These are phyloP conservation scores for Pythium utonaiense DNA, from an alignment of 352 stramenopile species.

Conservation along the genomic window DNA sequence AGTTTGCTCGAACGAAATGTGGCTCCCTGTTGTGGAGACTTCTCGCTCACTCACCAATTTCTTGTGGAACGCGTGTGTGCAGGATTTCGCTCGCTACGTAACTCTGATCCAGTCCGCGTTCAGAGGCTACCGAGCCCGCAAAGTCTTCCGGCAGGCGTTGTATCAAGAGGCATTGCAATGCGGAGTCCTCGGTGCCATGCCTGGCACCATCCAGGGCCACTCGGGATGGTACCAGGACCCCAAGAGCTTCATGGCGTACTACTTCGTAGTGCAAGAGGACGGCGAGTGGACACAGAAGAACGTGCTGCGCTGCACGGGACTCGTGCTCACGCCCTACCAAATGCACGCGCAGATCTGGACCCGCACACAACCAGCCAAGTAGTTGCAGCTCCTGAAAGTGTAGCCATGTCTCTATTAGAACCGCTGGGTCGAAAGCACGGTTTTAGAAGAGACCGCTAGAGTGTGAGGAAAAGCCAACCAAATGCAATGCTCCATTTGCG, in stretches of 20 bases:
- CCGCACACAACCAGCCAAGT: too few relatives aligned
- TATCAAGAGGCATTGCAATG: slow-evolving; percentile 64
- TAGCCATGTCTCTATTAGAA: slow-evolving; percentile 24
- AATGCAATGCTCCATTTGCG: too few relatives aligned
- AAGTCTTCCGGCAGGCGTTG: slow-evolving; percentile 51
- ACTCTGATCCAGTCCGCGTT: slow-evolving; percentile 54
- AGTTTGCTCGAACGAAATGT: not conserved
- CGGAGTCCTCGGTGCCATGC: slow-evolving; percentile 70
- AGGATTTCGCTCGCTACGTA: slow-evolving; percentile 18
- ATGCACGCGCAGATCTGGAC: slow-evolving; percentile 56
- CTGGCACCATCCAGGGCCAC: slow-evolving; percentile 52
- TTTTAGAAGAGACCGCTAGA: slow-evolving; percentile 9
- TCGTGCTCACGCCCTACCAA: slow-evolving; percentile 64
- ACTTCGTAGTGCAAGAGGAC: slow-evolving; percentile 52
- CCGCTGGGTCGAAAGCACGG: not conserved
- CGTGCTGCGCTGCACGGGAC: slow-evolving; percentile 44
- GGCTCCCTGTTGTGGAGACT: too few relatives aligned
- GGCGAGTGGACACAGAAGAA: slow-evolving; percentile 67
- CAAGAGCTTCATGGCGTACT: slow-evolving; percentile 71
- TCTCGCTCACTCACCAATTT: too few relatives aligned
- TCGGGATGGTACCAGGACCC: slow-evolving; percentile 78
- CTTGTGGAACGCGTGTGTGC: not conserved
- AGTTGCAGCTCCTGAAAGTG: slow-evolving; percentile 6
- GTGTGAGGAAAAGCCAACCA: slow-evolving; percentile 1
- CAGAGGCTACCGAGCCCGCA: slow-evolving; percentile 45